Evolutionary conservation across 371 early-diverging fungal species (phyloP), one percentile per base, ranked within the genome.

Genomic region (Mucor plumbeus): DNA sequence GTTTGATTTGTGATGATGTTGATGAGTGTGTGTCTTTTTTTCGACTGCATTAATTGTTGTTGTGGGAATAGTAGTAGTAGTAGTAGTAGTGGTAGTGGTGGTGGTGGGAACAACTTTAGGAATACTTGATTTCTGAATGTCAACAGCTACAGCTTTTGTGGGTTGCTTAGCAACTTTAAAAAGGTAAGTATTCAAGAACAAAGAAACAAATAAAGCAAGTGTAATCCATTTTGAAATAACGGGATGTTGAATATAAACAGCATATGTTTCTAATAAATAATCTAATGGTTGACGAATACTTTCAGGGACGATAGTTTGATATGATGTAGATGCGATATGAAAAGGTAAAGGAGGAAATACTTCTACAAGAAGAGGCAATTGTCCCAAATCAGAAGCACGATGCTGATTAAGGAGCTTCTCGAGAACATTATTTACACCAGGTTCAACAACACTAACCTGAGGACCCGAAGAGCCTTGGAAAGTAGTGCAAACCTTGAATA

Each of bases 401-500:
- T 87, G 85, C 44, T 81, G 75, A 10, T 76, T 53, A 39, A 88
- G 68, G 17, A 88, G 74, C 21, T 65, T 72, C 31, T 76, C 63
- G n/a, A 90, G 78, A 14, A 82, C 77, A 41, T 69, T 70, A 34
- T 77, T 77, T 17, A 85, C 70, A 14, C 76, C 64, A 21, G 82
- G 73, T 31, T 75, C 80, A 38, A 59, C 61, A 35, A 87, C 75
- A 57, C 83, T 79, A 21, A 86, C 82, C 41, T 72, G 72, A 38
- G 83, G 74, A 33, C 77, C 72, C 5, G 70, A 36, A 15, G 76
- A 74, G 64, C 63, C 63, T 59, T 81, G 80, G 58, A 90, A 78
- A n/a, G 90, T 82, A n/a, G 88, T 86, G 67, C 89, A 87, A 36
- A 91, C 76, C 63, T 89, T 90, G 72, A 92, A 85, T 35, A 91